phyloP scores from a whole-genome alignment of 1,284 basidiomycete species.

The Athelia sp. region DNA sequence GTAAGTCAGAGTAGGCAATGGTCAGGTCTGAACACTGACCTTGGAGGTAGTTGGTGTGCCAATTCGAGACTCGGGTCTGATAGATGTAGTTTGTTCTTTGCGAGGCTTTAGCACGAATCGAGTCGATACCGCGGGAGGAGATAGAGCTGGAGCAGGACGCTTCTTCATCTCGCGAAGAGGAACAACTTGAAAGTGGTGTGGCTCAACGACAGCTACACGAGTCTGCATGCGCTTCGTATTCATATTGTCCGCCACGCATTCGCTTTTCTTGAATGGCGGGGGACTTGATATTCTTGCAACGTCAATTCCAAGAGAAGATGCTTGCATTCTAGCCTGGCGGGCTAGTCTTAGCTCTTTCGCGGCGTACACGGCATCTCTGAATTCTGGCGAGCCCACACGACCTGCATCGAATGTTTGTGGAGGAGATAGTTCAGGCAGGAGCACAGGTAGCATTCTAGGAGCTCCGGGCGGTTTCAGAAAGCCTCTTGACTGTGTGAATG shows the following conservation, averaged over 20 bases:
- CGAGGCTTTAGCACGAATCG: background rate
- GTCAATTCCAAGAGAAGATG: background rate
- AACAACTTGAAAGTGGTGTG: slow-evolving; percentile 1
- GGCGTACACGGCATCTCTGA: background rate
- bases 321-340: too few relatives aligned
- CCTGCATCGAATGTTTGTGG: background rate
- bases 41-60: too few relatives aligned
- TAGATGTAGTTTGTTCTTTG: background rate
- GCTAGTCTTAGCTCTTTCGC: background rate
- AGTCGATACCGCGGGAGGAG: background rate
- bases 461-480: background rate
- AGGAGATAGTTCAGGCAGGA: background rate
- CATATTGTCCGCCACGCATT: background rate
- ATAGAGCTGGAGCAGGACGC: background rate
- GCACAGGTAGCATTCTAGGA: background rate
- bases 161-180: background rate
- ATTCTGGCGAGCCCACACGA: background rate
- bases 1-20: too few relatives aligned
- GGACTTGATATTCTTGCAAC: background rate
- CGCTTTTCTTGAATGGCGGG: background rate
- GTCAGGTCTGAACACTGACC: too few relatives aligned
- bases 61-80: too few relatives aligned
- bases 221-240: background rate
- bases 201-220: background rate
- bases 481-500: background rate